phyloP scores from a whole-genome alignment of 2,329 filamentous ascomycete species.

The Zasmidium angulare region DNA sequence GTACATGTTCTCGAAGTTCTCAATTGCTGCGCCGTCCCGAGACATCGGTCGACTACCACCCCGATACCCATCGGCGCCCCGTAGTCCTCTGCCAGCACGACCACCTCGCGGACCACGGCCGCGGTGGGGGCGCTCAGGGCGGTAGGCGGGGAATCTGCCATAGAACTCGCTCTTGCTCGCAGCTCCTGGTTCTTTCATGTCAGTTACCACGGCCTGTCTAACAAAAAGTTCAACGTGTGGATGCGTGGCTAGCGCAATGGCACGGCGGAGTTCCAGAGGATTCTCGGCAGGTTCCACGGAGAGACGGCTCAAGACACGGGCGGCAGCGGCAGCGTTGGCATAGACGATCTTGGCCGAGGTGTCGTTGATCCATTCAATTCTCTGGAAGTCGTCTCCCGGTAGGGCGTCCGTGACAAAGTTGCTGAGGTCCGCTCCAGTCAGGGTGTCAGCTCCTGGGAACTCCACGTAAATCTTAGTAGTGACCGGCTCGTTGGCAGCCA shows the following conservation, averaged over 20 bases:
- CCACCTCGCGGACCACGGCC: slow-evolving; percentile 21
- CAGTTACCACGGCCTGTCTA: slow-evolving; percentile 70
- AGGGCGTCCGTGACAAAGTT: slow-evolving; percentile 58
- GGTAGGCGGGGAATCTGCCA: slow-evolving; percentile 80
- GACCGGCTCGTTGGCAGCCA: slow-evolving; percentile 32
- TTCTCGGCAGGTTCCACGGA: slow-evolving; percentile 34
- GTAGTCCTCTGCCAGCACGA: slow-evolving; percentile 19
- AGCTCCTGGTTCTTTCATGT: slow-evolving; percentile 78
- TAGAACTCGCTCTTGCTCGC: slow-evolving; percentile 86
- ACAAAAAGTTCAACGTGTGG: slow-evolving; percentile 70
- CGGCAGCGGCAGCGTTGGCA: slow-evolving; percentile 53
- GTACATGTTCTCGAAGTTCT: slow-evolving; percentile 77
- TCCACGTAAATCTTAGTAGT: slow-evolving; percentile 76
- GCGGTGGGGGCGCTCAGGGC: slow-evolving; percentile 68
- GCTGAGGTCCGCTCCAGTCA: slow-evolving; percentile 78
- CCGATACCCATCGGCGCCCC: slow-evolving; percentile 23
- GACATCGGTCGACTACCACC: slow-evolving; percentile 31
- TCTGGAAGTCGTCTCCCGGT: slow-evolving; percentile 62
- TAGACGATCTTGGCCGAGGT: slow-evolving; percentile 86
- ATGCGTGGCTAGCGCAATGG: slow-evolving; percentile 66
- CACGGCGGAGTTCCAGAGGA: slow-evolving; percentile 64
- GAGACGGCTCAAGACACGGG: slow-evolving; percentile 55
- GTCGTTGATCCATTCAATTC: slow-evolving; percentile 94
- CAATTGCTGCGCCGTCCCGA: slow-evolving; percentile 29
- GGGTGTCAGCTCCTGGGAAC: slow-evolving; percentile 66